Conservation (phyloP, 2,329 filamentous ascomycete genomes). For the Chrysosphaeria jannelii region DNA sequence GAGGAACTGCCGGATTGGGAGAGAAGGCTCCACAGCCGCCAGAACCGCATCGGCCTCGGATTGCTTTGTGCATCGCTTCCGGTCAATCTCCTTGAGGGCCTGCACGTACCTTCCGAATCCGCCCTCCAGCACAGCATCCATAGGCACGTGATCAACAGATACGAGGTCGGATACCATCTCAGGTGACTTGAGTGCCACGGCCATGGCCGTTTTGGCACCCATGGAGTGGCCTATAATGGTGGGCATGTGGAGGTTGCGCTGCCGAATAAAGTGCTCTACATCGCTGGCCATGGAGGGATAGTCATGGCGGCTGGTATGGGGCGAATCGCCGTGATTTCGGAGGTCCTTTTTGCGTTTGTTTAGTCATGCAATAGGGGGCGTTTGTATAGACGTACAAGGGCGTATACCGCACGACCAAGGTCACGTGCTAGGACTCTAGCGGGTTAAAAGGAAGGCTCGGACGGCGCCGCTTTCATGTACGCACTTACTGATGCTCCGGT, state of each 20-base stretch:
- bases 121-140: slow-evolving; percentile 44
- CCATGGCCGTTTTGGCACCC: slow-evolving; percentile 88
- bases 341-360: slow-evolving; percentile 52
- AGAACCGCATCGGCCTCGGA: slow-evolving; percentile 59
- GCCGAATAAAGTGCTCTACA: slow-evolving; percentile 44
- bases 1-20: slow-evolving; percentile 69
- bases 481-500: slow-evolving; percentile 80
- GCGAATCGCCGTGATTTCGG: slow-evolving; percentile 77
- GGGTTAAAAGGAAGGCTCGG: background rate
- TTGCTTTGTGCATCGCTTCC: slow-evolving; percentile 32
- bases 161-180: slow-evolving; percentile 39
- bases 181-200: slow-evolving; percentile 43
- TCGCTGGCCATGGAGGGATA: slow-evolving; percentile 63
- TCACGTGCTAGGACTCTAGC: slow-evolving; percentile 50
- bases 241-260: slow-evolving; percentile 36
- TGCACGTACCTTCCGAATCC: slow-evolving; percentile 56
- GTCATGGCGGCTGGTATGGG: slow-evolving; percentile 46
- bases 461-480: slow-evolving; percentile 8
- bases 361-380: no score
- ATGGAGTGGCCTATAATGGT: slow-evolving; percentile 86
- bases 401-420: slow-evolving; percentile 52
- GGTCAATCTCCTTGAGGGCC: slow-evolving; percentile 60
- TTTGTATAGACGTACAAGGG: slow-evolving; percentile 30
- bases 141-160: slow-evolving; percentile 72
- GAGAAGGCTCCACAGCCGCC: slow-evolving; percentile 37